Base-by-base conservation (phyloP, 441 rosid species). In the Bruguiera hainesii region DNA sequence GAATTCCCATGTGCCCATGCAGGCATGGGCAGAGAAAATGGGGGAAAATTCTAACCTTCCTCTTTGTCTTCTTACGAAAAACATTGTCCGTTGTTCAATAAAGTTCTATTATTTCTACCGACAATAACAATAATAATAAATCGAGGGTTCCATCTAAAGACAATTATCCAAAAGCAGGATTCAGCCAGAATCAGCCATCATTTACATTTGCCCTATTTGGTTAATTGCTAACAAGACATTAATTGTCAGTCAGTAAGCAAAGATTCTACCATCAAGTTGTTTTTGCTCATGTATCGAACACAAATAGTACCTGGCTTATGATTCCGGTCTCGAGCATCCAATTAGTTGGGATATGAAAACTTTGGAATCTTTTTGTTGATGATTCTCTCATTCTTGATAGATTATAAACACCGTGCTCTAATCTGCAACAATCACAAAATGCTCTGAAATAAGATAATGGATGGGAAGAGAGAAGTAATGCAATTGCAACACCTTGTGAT, bases 311-410 rank as follows among this genome's bases (percentile, higher is more conserved):
- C 98, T 89, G 97, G 81, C 84, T 87, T 10, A 85, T 83, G 26
- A 89, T 84, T 60, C 98, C 99, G 23, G 85, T 83, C 72, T 94
- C 99, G 35, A 89, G 90, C 97, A 94, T 89, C 99, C 99, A 94
- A 57, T 83, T 85, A 75, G 70, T 81, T 51, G 99, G 98, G 79
- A 94, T 91, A 39, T 78, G 92, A 64, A 87, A 87, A 37, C 73
- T 79, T 70, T 75, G 87, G 75, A 78, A 94, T 65, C 94, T 76
- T 9, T 78, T 85, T 0, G 91, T 76, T 0, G 96, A 91, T 0
- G 99, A 89, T 83, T 94, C 99, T 65, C 87, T 86, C 94, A 94
- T 88, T 70, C 93, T 79, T 29, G 97, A 89, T 30, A 94, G 80
- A 78, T 89, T 89, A 76, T 94, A 89, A 59, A 87, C 96, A n/a